These are phyloP conservation scores for Neofusicoccum sp. DNA, from an alignment of 2,329 filamentous ascomycete species.

Conservation along the genomic window DNA sequence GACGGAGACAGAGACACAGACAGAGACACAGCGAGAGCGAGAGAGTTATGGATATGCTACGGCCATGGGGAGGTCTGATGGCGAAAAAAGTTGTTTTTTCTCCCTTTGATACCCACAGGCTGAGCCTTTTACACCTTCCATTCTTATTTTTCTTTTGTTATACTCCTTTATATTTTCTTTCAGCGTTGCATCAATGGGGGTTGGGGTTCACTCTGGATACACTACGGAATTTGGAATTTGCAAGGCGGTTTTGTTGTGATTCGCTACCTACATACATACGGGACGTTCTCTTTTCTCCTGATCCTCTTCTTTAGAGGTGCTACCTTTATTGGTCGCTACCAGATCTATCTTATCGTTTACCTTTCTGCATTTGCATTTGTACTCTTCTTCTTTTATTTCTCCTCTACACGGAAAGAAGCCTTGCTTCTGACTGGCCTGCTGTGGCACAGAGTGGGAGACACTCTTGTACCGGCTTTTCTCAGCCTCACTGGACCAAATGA, in stretches of 20 bases:
- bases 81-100: constrained; percentile 9
- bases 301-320: neutral
- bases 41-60: neutral
- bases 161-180: neutral
- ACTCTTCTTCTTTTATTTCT: no score
- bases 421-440: no score
- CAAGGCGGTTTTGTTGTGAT: neutral
- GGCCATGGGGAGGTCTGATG: constrained; percentile 1
- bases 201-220: neutral
- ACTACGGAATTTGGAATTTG: no score
- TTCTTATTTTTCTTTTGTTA: neutral
- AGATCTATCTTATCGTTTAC: no score
- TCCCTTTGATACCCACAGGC: constrained; percentile 12
- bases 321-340: no score
- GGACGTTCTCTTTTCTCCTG: neutral
- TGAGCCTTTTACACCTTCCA: neutral
- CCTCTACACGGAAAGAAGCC: no score
- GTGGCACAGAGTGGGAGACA: no score
- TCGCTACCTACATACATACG: neutral
- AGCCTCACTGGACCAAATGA: no score
- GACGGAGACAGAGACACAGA: neutral
- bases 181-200: neutral
- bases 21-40: neutral
- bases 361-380: no score
- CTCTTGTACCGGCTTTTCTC: no score